Evolutionary conservation across 768 basidiomycete genomes (phyloP), one percentile per base, ranked within the genome.

Genomic region (Pleurotus platypus): DNA sequence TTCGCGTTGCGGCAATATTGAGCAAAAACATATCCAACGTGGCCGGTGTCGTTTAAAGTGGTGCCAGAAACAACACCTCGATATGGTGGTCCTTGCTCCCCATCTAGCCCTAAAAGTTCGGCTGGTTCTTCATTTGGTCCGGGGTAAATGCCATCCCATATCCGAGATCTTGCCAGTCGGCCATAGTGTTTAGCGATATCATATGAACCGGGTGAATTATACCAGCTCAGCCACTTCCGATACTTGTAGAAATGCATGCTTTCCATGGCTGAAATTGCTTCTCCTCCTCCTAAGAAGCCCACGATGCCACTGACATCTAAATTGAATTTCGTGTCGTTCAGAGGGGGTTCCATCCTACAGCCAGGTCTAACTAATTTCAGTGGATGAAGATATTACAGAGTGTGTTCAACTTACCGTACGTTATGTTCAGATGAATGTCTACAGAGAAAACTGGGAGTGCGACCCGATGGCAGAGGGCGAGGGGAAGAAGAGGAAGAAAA

Each of bases 251-350:
- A 59, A 49, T 72, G 73, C 12, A 74, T 63, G 22, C 67, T 64
- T 9, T 65, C 62, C 63, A 74, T 72, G 22, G 72, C 70, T 6
- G 70, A 63, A 18, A 73, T 64, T 2, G 69, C 70, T 57, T 73
- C 72, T 20, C 69, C 64, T 5, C 73, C 67, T 2, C 73, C 73
- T 12, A 74, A 68, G 55, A 74, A 70, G 27, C 72, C 70, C 27
- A 67, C 66, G 7, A 73, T 62, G 11, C 66, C 73, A 7, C 68
- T 67, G 1, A 65, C 54, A 49, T 68, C 56, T 42, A 72, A 65
- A 26, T 11, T 55, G 43, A 59, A 59, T 15, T 43, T 43, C 18
- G 42, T 30, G 27, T 30, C 8, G 27, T 30, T 30, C 27, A 30
- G 9, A 6, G 27, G 27, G 27, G 27, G 7, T 30, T 30, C 27